phyloP scores from a whole-genome alignment of 768 basidiomycete species.

The Xerocomellus dryophilus region DNA sequence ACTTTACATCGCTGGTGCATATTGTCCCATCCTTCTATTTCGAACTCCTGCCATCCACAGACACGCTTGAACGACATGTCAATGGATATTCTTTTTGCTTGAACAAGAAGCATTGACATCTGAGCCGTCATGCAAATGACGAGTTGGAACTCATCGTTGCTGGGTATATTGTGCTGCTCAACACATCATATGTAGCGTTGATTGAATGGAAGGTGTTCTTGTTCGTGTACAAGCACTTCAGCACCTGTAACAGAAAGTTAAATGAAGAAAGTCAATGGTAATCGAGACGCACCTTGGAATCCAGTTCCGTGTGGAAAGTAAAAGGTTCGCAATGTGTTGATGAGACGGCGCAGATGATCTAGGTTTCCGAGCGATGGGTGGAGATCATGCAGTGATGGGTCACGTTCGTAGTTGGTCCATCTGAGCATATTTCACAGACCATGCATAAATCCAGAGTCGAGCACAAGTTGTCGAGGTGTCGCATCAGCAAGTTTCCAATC shows the following conservation, averaged over 20 bases:
- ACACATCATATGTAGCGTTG: too few relatives aligned
- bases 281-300: background rate
- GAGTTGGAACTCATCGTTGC: background rate
- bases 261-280: too few relatives aligned
- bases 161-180: background rate
- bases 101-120: background rate
- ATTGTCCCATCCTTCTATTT: conserved; percentile 1
- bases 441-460: background rate
- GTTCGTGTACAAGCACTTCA: too few relatives aligned
- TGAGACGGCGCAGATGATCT: background rate
- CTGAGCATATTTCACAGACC: background rate
- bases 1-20: background rate
- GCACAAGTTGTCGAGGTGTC: background rate
- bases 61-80: background rate
- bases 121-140: background rate
- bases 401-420: too few relatives aligned
- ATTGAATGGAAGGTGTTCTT: too few relatives aligned
- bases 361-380: background rate
- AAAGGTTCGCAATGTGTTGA: background rate
- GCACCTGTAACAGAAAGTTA: too few relatives aligned
- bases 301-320: background rate
- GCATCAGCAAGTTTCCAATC: conserved; percentile 1
- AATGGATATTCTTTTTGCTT: background rate
- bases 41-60: background rate
- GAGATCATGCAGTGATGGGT: background rate